A percentile compares a stretch with the other conserved stretches of the same genome.
phyloP scores from a whole-genome alignment of 805 yeast genomes.

The Blastobotrys terrestris region DNA sequence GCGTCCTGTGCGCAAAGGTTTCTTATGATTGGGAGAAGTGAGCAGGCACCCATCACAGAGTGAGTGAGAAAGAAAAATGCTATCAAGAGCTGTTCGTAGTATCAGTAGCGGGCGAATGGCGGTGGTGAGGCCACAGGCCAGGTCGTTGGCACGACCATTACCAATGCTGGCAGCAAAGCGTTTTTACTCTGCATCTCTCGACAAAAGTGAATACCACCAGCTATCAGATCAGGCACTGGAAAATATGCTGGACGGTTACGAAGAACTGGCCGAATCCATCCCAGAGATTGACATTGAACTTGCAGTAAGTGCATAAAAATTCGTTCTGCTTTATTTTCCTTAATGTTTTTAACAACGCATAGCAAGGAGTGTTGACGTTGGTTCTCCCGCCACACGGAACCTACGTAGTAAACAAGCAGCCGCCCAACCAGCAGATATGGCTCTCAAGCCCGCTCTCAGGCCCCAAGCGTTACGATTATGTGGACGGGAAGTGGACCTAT shows the following conservation, averaged over 20 bases:
- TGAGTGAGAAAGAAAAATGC: neutral
- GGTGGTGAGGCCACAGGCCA: neutral
- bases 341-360: constrained; percentile 9
- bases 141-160: no score
- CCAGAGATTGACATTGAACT: constrained; percentile 72
- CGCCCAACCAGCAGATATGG: constrained; percentile 97
- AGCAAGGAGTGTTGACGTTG: constrained; percentile 80
- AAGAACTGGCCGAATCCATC: constrained; percentile 52
- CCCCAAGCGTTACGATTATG: constrained; percentile 74
- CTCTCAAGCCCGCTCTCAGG: constrained; percentile 89
- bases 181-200: neutral
- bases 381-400: constrained; percentile 67
- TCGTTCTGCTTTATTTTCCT: constrained; percentile 11
- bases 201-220: constrained; percentile 46
- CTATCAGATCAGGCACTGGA: constrained; percentile 68
- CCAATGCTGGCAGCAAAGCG: constrained; percentile 2
- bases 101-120: neutral
- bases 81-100: neutral
- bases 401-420: constrained; percentile 93
- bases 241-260: constrained; percentile 57
- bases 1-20: no score
- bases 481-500: constrained; percentile 72
- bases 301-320: constrained; percentile 35
- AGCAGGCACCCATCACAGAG: neutral
- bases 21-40: neutral